phyloP scores from a whole-genome alignment of 1,284 basidiomycete species.

The Phellopilus nigrolimitatus region DNA sequence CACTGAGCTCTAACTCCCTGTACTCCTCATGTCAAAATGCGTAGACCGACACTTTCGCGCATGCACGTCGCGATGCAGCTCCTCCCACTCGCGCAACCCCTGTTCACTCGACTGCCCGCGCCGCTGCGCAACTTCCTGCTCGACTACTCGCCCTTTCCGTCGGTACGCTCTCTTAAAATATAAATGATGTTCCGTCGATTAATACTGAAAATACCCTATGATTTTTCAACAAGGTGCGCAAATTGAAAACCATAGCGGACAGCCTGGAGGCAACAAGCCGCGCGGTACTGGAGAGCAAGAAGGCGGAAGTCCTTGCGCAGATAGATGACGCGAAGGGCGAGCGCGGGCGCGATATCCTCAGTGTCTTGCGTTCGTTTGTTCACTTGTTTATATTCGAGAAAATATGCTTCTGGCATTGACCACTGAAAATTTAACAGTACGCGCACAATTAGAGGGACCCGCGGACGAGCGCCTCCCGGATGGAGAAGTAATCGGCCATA shows the following conservation, averaged over 20 bases:
- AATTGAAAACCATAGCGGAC: constrained; percentile 31
- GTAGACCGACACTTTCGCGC: constrained; percentile 13
- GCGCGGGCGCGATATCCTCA: constrained; percentile 40
- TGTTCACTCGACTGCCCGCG: constrained; percentile 2
- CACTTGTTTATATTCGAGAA: constrained; percentile 7
- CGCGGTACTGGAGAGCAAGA: constrained; percentile 35
- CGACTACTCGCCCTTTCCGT: constrained; percentile 7
- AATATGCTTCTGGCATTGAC: too few species aligned
- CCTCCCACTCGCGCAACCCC: constrained; percentile 12
- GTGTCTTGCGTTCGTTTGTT: constrained; percentile 34
- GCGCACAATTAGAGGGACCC: constrained; percentile 21
- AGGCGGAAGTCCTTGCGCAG: constrained; percentile 22
- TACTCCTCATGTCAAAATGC: not conserved
- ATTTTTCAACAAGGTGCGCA: constrained; percentile 26
- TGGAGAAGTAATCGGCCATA: constrained; percentile 24
- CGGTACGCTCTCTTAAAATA: not conserved
- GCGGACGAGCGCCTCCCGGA: constrained; percentile 22
- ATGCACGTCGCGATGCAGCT: constrained; percentile 17
- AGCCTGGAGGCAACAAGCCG: constrained; percentile 33
- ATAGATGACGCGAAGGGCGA: constrained; percentile 27
- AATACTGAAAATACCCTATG: not conserved
- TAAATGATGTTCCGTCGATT: too few species aligned
- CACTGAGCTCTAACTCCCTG: too few species aligned
- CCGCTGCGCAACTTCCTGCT: not conserved
- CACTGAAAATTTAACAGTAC: constrained; percentile 8